Evolutionary conservation across 1,284 basidiomycete species (phyloP).

Genomic region (Xerocomus nothofagi): DNA sequence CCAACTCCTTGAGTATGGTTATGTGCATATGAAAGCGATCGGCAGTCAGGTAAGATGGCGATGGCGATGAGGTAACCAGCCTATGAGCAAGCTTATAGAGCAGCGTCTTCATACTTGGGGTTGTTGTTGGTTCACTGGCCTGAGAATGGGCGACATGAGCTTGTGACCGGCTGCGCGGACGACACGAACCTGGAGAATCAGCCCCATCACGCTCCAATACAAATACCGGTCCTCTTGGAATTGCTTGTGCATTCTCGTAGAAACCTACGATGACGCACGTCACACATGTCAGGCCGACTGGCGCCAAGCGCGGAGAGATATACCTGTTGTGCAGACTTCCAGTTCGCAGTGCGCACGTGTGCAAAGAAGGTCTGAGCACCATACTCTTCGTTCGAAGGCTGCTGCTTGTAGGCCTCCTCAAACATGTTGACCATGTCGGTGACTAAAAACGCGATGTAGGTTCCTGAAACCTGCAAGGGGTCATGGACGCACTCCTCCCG

Average conservation of each 20-base stretch:
- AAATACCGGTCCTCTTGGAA: slow-evolving; percentile 78
- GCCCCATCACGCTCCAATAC: slow-evolving; percentile 81
- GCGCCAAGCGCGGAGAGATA: not conserved
- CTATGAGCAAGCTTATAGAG: slow-evolving; percentile 73
- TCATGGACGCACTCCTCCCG: slow-evolving; percentile 61
- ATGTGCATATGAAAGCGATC: slow-evolving; percentile 79
- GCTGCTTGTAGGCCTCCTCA: slow-evolving; percentile 75
- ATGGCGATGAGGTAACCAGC: slow-evolving; percentile 58
- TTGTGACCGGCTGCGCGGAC: slow-evolving; percentile 1
- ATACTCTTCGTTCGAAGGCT: slow-evolving; percentile 78
- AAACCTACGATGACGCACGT: slow-evolving; percentile 44
- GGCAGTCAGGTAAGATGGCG: slow-evolving; percentile 60
- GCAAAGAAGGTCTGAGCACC: slow-evolving; percentile 82
- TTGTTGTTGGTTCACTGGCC: slow-evolving; percentile 65
- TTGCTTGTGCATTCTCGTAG: slow-evolving; percentile 76
- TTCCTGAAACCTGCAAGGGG: not conserved
- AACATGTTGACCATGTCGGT: slow-evolving; percentile 78
- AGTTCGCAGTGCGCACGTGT: slow-evolving; percentile 71
- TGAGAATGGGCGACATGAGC: slow-evolving; percentile 32
- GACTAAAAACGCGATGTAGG: slow-evolving; percentile 42
- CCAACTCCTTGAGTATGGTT: slow-evolving; percentile 66
- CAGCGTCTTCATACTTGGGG: slow-evolving; percentile 59
- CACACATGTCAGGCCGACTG: slow-evolving; percentile 4
- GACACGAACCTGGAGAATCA: slow-evolving; percentile 67
- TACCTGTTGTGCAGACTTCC: slow-evolving; percentile 81